Base-by-base conservation (phyloP, 192 early-diverging fungal species). In the Gamsiella multidivaricata region DNA sequence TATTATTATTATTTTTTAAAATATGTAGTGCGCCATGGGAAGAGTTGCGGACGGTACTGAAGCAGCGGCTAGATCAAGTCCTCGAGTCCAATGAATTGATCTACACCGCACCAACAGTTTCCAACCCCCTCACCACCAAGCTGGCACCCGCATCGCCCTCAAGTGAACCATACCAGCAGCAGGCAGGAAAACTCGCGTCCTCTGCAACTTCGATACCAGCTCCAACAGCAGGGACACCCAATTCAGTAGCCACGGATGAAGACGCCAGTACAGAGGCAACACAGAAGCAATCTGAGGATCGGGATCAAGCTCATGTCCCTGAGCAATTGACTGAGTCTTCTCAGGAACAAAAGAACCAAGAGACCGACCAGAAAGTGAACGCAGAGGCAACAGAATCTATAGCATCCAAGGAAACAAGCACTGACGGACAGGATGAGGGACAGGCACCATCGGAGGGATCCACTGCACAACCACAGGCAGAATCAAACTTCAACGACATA, bases 71-170 rank as follows among this genome's bases (percentile, higher is more conserved):
- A 17, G 65, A 52, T 17, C 59, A 45, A 8, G 65, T 69, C 5
- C 37, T 78, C 14, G 54, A 57, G 47, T 78, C 65, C 2, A 49
- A 51, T 10, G 45, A 62, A 14, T 45, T 78, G 20, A 47, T 47
- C 15, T 78, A 69, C 36, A 78, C 74, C 5, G 59, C 54, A 1
- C 25, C 74, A 10, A 58, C 53, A 18, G 57, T 78, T 55, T 64
- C 74, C 34, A 78, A 78, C 26, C 74, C 74, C 8, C 57, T 78
- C 32, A 78, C 74, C 3, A 78, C 54, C n/a, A 54, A 54, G 28
- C 32, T 67, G 14, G 45, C 64, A 0, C 45, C 69, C 12, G 3
- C 54, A n/a, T 32, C 68, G n/a, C n/a, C n/a, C 3, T 43, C 42
- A 2, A 42, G 49, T 43, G 34, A 17, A 22, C 22, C 64, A 14